Evolutionary conservation across 192 early-diverging fungal genomes (phyloP), one percentile per base, ranked within the genome.

Genomic region (Backusella liffmaniae): DNA sequence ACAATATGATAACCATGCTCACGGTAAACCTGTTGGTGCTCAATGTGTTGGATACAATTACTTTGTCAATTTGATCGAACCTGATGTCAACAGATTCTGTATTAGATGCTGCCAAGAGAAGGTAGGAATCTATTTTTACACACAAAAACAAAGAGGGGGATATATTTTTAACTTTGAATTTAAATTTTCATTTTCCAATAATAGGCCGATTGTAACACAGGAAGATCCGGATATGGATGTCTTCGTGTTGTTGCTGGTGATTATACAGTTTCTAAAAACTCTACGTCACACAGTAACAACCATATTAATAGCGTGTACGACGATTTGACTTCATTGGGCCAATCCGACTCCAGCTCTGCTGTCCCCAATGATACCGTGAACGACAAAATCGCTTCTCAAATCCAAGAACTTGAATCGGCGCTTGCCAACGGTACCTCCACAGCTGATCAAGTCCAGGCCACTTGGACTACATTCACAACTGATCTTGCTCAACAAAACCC

Each of bases 161-260:
- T 56, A 56, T 56, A 23, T 21, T 56, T 56, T 56, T 56, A 56
- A 62, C 56, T 62, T 29, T 62, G 3, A n/a, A 18, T 53, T 29
- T 62, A 29, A 62, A 62, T 26, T 62, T 62, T 23, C n/a, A 41
- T 6, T 67, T 51, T 51, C 30, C 16, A 36, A 53, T 71, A 23
- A 67, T 36, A 78, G 77, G 41, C 49, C 1, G 72, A 78, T 51
- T 78, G 77, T 62, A 72, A 67, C 37, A 78, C 77, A 34, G 77
- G 77, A 51, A 83, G 81, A 53, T 83, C 81, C 35, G 79, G 76
- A 13, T 72, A 79, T 46, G 86, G 86, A 1, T 88, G 86, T 72
- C 69, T 56, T 5, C 34, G n/a, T 62, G 66, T 88, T 26, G 66
- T 88, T 23, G 73, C 65, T 41, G 86, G 86, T 10, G 81, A 84